These are phyloP conservation scores for Myriosclerotinia scirpicola DNA, from an alignment of 2,329 filamentous ascomycete genomes.

Conservation along the genomic window DNA sequence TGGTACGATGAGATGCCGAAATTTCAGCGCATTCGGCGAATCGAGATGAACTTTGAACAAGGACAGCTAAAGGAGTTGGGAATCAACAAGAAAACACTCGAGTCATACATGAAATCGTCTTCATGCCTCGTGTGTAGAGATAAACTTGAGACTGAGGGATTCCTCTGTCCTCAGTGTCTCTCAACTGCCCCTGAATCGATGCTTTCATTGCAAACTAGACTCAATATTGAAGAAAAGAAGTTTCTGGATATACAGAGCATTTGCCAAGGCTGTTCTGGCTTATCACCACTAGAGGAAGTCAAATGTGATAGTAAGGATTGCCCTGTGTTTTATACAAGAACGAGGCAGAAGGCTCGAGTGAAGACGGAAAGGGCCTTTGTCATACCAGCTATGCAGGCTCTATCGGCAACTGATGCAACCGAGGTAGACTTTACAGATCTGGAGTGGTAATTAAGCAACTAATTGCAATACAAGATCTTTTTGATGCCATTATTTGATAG, in stretches of 20 bases:
- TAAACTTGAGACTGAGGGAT: slow-evolving; percentile 46
- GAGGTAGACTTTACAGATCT: slow-evolving; percentile 29
- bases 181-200: slow-evolving; percentile 59
- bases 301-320: slow-evolving; percentile 89
- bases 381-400: slow-evolving; percentile 45
- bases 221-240: slow-evolving; percentile 63
- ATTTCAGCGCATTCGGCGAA: slow-evolving; percentile 68
- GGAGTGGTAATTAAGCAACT: slow-evolving; percentile 35
- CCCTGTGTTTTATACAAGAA: slow-evolving; percentile 81
- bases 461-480: not conserved
- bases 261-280: slow-evolving; percentile 76
- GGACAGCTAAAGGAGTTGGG: slow-evolving; percentile 44
- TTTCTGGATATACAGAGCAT: slow-evolving; percentile 64
- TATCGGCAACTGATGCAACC: slow-evolving; percentile 39
- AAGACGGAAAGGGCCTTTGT: slow-evolving; percentile 43
- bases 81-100: slow-evolving; percentile 66
- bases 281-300: slow-evolving; percentile 74
- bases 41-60: slow-evolving; percentile 35
- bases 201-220: slow-evolving; percentile 59
- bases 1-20: slow-evolving; percentile 99
- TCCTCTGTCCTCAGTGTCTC: slow-evolving; percentile 61
- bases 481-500: not conserved
- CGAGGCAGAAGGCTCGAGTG: slow-evolving; percentile 57
- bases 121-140: slow-evolving; percentile 73
- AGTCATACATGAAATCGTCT: slow-evolving; percentile 84